These are phyloP conservation scores for Omphalotus guepiniiformis DNA, from an alignment of 768 basidiomycete genomes.

Conservation along the genomic window DNA sequence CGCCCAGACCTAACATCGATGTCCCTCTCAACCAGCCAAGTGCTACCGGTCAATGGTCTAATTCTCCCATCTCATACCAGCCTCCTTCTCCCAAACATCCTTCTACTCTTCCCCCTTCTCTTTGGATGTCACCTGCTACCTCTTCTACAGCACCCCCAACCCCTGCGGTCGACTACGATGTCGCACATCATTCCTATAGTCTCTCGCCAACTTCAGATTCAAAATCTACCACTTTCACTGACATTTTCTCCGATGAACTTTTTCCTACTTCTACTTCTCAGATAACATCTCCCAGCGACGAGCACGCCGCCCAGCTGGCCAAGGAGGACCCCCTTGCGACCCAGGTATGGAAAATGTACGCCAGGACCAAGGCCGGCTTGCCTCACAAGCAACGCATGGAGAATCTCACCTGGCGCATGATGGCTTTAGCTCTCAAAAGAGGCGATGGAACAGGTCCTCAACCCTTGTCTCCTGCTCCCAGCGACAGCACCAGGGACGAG, in stretches of 20 bases:
- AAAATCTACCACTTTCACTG: slow-evolving; percentile 61
- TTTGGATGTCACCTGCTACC: slow-evolving; percentile 80
- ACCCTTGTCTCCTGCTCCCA: no score
- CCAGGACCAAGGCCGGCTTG: slow-evolving; percentile 81
- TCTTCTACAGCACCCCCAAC: slow-evolving; percentile 39
- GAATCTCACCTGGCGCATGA: slow-evolving; percentile 98
- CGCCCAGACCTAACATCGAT: slow-evolving; percentile 16
- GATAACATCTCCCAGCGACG: slow-evolving; percentile 52
- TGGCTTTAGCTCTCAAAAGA: slow-evolving; percentile 87
- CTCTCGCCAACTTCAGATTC: slow-evolving; percentile 43
- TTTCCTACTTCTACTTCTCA: slow-evolving; percentile 42
- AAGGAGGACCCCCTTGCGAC: slow-evolving; percentile 90
- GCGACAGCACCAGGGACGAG: slow-evolving; percentile 63
- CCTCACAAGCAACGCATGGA: slow-evolving; percentile 97
- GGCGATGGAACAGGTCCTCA: background rate
- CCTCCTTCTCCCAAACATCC: slow-evolving; percentile 16
- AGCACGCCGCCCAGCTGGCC: slow-evolving; percentile 42
- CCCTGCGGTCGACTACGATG: slow-evolving; percentile 34
- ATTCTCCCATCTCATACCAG: slow-evolving; percentile 20
- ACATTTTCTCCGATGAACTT: slow-evolving; percentile 68
- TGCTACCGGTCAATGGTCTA: slow-evolving; percentile 26
- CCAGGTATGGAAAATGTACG: slow-evolving; percentile 97
- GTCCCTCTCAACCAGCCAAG: slow-evolving; percentile 17
- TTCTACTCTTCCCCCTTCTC: slow-evolving; percentile 61
- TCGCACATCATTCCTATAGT: slow-evolving; percentile 27